These are phyloP conservation scores for Laetiporus sulphureus DNA, from an alignment of 1,284 basidiomycete species.

Conservation along the genomic window DNA sequence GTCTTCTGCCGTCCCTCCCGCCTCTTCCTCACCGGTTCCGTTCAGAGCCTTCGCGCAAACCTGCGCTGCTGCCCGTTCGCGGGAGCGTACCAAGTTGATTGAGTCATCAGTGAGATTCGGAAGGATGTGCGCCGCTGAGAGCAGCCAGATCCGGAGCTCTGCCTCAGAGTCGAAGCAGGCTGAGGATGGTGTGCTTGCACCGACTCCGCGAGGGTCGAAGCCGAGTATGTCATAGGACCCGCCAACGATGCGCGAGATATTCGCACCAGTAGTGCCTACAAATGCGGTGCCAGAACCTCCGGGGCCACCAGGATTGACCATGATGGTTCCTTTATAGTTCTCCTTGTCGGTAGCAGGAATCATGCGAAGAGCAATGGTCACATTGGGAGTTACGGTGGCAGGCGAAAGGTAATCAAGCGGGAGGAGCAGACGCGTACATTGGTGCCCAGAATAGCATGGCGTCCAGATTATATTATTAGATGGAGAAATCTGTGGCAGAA, in stretches of 20 bases:
- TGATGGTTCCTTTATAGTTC: conserved; percentile 36
- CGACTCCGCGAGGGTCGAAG: conserved; percentile 35
- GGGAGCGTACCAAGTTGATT: conserved; percentile 3
- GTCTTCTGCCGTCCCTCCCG: conserved; percentile 3
- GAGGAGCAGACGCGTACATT: conserved; percentile 19
- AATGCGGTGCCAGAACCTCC: conserved; percentile 38
- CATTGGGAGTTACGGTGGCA: conserved; percentile 17
- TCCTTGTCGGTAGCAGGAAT: conserved; percentile 18
- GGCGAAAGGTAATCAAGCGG: conserved; percentile 32
- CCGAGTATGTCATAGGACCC: conserved; percentile 40
- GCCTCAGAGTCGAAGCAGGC: conserved; percentile 13
- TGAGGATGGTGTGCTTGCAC: conserved; percentile 12
- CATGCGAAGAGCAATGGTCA: conserved; percentile 29
- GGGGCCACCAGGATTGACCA: conserved; percentile 47
- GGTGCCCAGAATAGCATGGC: conserved; percentile 13
- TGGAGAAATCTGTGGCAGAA: conserved; percentile 8
- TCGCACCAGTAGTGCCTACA: conserved; percentile 20
- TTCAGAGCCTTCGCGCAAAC: conserved; percentile 10
- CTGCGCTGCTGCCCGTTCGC: conserved; percentile 8
- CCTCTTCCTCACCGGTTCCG: conserved; percentile 15
- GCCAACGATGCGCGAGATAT: conserved; percentile 32
- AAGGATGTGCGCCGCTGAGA: conserved; percentile 5
- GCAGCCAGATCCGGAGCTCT: conserved; percentile 11
- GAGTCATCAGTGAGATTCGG: conserved; percentile 6
- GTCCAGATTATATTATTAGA: conserved; percentile 12